Evolutionary conservation across 1,284 basidiomycete species (phyloP).

Genomic region (Trichosporon coremiiforme): DNA sequence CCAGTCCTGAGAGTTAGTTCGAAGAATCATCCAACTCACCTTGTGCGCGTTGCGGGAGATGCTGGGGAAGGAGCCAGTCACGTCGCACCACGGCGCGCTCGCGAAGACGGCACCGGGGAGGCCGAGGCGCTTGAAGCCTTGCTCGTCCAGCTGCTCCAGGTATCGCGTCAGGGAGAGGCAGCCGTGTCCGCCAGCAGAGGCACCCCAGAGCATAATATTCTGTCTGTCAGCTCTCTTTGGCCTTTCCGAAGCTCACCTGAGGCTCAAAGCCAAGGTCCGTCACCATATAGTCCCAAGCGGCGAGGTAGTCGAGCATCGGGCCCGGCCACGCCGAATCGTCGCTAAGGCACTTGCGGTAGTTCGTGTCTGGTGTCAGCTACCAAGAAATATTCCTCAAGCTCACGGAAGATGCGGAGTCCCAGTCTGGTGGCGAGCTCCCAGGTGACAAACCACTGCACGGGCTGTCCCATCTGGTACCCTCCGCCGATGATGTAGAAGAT

Average conservation of each 20-base stretch:
- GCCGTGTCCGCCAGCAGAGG: conserved; percentile 26
- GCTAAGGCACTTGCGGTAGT: conserved; percentile 30
- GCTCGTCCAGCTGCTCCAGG: conserved; percentile 25
- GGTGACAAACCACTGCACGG: conserved; percentile 20
- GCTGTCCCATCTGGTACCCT: conserved; percentile 27
- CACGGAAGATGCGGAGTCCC: conserved; percentile 13
- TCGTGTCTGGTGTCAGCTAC: conserved; percentile 17
- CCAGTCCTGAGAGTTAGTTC: conserved; percentile 24
- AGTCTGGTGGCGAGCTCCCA: conserved; percentile 19
- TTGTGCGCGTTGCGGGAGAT: conserved; percentile 24
- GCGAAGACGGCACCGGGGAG: conserved; percentile 24
- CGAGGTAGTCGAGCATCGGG: conserved; percentile 25
- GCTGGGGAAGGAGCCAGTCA: conserved; percentile 23
- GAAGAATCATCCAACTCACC: neutral
- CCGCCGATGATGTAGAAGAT: conserved; percentile 31
- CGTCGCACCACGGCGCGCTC: conserved; percentile 25
- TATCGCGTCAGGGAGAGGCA: conserved; percentile 26
- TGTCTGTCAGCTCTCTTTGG: neutral
- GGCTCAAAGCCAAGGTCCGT: conserved; percentile 29
- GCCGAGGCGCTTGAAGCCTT: conserved; percentile 21
- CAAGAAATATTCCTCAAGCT: neutral
- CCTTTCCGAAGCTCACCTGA: neutral
- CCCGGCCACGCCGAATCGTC: conserved; percentile 26
- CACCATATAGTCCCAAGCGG: conserved; percentile 28
- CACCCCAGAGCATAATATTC: conserved; percentile 29